These are phyloP conservation scores for Cercophora scortea DNA, from an alignment of 495 filamentous ascomycete genomes.

Conservation along the genomic window DNA sequence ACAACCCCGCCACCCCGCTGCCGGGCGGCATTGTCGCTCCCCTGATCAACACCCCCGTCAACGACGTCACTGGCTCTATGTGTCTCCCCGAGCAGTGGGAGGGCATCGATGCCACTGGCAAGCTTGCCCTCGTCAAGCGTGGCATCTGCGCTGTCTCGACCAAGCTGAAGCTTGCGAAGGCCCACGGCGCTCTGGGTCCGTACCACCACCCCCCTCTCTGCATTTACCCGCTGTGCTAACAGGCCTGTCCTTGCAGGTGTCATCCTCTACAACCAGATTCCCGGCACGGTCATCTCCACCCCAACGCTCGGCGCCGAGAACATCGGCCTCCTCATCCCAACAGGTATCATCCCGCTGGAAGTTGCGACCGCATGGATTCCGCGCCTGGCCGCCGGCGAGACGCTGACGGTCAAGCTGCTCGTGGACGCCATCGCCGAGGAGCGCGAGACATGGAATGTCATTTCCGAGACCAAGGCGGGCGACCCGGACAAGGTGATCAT, in stretches of 20 bases:
- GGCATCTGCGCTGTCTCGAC: slow-evolving; percentile 53
- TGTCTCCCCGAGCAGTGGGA: slow-evolving; percentile 27
- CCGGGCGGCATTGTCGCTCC: slow-evolving; percentile 12
- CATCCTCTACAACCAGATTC: slow-evolving; percentile 55
- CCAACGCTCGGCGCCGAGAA: slow-evolving; percentile 31
- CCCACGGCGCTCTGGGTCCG: slow-evolving; percentile 49
- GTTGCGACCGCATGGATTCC: slow-evolving; percentile 42
- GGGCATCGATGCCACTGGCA: slow-evolving; percentile 38
- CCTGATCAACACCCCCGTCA: slow-evolving; percentile 19
- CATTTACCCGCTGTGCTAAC: neutral
- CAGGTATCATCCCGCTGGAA: slow-evolving; percentile 25
- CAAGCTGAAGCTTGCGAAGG: slow-evolving; percentile 50
- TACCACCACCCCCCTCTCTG: slow-evolving; percentile 15
- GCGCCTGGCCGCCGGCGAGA: slow-evolving; percentile 28
- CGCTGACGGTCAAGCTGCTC: slow-evolving; percentile 11
- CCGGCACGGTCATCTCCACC: slow-evolving; percentile 40
- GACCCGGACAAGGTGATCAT: slow-evolving; percentile 56
- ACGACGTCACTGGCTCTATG: slow-evolving; percentile 28
- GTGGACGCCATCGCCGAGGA: slow-evolving; percentile 38
- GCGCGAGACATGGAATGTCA: slow-evolving; percentile 52
- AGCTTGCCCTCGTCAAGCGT: slow-evolving; percentile 55
- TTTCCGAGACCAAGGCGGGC: slow-evolving; percentile 57
- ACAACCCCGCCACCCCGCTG: slow-evolving; percentile 17
- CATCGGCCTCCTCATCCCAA: slow-evolving; percentile 19
- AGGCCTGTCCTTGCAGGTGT: slow-evolving; percentile 8